phyloP scores from a whole-genome alignment of 202 grass and related monocot genomes.

The Brachypodium distachyon region DNA sequence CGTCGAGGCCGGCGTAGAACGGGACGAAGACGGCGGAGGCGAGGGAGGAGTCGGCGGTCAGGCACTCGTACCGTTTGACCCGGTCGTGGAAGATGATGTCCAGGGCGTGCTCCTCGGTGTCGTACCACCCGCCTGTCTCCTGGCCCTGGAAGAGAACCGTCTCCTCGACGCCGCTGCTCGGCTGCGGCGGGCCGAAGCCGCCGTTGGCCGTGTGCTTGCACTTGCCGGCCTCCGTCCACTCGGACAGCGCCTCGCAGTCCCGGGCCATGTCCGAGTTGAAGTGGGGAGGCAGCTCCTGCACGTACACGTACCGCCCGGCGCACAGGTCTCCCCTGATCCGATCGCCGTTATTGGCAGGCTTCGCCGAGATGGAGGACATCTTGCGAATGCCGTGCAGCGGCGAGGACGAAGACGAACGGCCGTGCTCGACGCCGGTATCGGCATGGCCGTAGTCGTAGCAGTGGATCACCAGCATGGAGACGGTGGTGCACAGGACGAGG shows the following conservation, averaged over 20 bases:
- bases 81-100: slow-evolving; percentile 69
- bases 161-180: slow-evolving; percentile 4
- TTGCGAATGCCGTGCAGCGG: neutral
- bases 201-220: slow-evolving; percentile 48
- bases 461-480: slow-evolving; percentile 15
- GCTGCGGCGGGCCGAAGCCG: slow-evolving; percentile 47
- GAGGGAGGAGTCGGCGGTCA: slow-evolving; percentile 47
- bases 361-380: too few relatives aligned
- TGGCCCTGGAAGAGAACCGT: slow-evolving; percentile 48
- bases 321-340: slow-evolving; percentile 40
- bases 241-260: slow-evolving; percentile 36
- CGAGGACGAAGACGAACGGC: neutral
- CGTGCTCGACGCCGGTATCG: neutral
- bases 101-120: slow-evolving; percentile 36
- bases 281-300: slow-evolving; percentile 42
- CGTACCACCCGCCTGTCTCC: slow-evolving; percentile 59
- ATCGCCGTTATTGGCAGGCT: too few relatives aligned
- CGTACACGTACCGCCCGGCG: slow-evolving; percentile 54
- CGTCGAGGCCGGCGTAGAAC: slow-evolving; percentile 65
- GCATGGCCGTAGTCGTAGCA: slow-evolving; percentile 11
- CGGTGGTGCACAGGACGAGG: slow-evolving; percentile 12
- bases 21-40: slow-evolving; percentile 56
- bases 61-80: slow-evolving; percentile 61
- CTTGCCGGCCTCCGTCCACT: slow-evolving; percentile 49
- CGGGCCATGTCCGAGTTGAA: slow-evolving; percentile 68